A percentile compares a stretch with the other conserved stretches of the same genome.
These are phyloP conservation scores for Metschnikowia colocasiae DNA, from an alignment of 805 yeast genomes.

Conservation along the genomic window DNA sequence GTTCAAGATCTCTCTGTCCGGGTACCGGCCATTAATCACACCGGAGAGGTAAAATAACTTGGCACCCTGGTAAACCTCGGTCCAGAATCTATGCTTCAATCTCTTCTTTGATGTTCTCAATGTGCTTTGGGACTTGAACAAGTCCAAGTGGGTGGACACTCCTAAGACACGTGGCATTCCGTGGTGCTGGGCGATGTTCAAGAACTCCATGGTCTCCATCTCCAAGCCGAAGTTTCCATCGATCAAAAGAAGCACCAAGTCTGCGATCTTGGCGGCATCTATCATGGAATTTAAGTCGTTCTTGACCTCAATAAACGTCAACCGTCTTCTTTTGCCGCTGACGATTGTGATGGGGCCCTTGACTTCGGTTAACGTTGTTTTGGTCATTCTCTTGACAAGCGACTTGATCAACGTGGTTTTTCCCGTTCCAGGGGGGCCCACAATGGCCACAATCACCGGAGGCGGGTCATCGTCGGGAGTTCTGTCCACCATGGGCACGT, in stretches of 20 bases:
- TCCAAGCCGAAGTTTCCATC: conserved; percentile 98
- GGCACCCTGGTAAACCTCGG: conserved; percentile 98
- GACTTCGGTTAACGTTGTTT: conserved; percentile 78
- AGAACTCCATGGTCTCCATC: conserved; percentile 99
- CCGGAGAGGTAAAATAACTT: conserved; percentile 92
- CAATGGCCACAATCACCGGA: conserved; percentile 92
- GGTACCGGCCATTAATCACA: conserved; percentile 94
- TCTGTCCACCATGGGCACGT: conserved; percentile 96
- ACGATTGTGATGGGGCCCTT: conserved; percentile 97
- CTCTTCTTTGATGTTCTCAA: conserved; percentile 88
- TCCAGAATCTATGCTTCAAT: conserved; percentile 94
- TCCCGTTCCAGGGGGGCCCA: conserved; percentile 99
- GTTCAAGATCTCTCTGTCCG: conserved; percentile 92
- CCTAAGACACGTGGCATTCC: conserved; percentile 98
- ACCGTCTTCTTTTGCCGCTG: conserved; percentile 87
- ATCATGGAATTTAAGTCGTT: conserved; percentile 94
- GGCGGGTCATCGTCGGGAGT: conserved; percentile 98
- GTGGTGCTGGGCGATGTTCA: conserved; percentile 94
- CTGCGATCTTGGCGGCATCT: conserved; percentile 94
- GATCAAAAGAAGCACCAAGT: conserved; percentile 78
- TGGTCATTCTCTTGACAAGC: conserved; percentile 79
- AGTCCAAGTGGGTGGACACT: conserved; percentile 90
- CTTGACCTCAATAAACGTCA: conserved; percentile 88
- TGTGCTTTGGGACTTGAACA: conserved; percentile 85
- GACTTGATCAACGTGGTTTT: conserved; percentile 91